Evolutionary conservation across 257 asterid genomes (phyloP).

Genomic region (Salvia miltiorrhiza): DNA sequence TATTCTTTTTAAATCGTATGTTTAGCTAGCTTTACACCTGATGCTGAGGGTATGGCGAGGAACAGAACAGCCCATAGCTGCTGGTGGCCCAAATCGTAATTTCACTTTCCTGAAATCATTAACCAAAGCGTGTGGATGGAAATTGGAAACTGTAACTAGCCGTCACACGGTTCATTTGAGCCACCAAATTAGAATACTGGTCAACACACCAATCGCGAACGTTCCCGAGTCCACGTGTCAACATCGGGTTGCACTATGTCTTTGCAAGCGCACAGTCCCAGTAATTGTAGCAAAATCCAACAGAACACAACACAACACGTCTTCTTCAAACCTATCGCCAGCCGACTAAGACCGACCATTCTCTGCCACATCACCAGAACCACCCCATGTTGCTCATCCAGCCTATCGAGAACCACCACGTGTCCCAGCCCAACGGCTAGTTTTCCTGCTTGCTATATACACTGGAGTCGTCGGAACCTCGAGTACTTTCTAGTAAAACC

Average conservation of each 20-base stretch:
- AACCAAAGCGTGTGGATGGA: not conserved
- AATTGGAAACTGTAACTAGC: slow-evolving; percentile 12
- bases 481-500: slow-evolving; percentile 26
- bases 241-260: not conserved
- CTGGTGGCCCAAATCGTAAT: not conserved
- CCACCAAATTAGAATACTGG: slow-evolving; percentile 35
- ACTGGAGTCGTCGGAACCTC: slow-evolving; percentile 2
- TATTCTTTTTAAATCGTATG: no score
- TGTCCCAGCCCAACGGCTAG: slow-evolving; percentile 55
- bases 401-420: slow-evolving; percentile 32
- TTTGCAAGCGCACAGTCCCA: not conserved
- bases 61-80: no score
- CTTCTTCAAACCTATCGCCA: no score
- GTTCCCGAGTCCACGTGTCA: slow-evolving; percentile 16
- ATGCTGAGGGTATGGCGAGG: not conserved
- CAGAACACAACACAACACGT: no score
- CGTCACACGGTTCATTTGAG: slow-evolving; percentile 8
- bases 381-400: slow-evolving; percentile 18
- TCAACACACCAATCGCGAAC: slow-evolving; percentile 23
- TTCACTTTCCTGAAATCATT: not conserved
- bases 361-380: slow-evolving; percentile 37
- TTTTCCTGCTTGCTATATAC: slow-evolving; percentile 22
- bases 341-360: slow-evolving; percentile 55
- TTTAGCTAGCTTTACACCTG: not conserved
- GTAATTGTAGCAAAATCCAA: not conserved